Evolutionary conservation across 176 grass and related monocot species (phyloP).

Genomic region (Phoenix dactylifera): DNA sequence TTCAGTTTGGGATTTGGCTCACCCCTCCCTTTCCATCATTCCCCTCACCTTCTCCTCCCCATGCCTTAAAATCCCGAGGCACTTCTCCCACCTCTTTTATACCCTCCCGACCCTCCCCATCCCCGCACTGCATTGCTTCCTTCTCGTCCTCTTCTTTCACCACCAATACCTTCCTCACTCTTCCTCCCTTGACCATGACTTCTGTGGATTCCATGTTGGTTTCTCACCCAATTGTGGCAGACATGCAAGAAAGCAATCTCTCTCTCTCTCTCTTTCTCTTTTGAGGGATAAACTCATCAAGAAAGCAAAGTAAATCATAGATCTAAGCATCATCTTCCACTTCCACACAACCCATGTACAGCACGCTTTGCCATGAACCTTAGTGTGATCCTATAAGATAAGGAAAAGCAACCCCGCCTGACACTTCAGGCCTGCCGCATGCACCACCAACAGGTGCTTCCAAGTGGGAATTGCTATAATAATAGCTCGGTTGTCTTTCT

Average conservation of each 20-base stretch:
- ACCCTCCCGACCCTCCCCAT: not conserved
- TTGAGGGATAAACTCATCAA: not conserved
- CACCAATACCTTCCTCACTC: not conserved
- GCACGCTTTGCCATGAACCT: no score
- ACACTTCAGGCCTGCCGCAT: no score
- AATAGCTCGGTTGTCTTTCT: no score
- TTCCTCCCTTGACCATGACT: not conserved
- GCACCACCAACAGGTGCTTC: no score
- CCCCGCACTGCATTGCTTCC: constrained; percentile 12
- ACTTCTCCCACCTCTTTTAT: not conserved
- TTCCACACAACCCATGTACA: no score
- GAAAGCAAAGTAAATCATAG: constrained; percentile 13
- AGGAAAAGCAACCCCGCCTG: no score
- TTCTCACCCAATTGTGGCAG: constrained; percentile 19
- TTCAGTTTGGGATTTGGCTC: not conserved
- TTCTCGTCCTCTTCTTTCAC: not conserved
- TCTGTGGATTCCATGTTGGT: not conserved
- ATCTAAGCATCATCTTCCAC: no score
- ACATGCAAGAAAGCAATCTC: constrained; percentile 25
- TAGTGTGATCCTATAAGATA: no score
- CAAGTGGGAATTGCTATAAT: no score
- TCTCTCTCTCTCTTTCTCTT: no score
- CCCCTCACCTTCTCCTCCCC: constrained; percentile 4
- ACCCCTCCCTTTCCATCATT: constrained; percentile 7
- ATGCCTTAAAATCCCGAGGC: constrained; percentile 7